Conservation (phyloP, 129 eudicot genomes). For the Centrapalus pauciflorus region DNA sequence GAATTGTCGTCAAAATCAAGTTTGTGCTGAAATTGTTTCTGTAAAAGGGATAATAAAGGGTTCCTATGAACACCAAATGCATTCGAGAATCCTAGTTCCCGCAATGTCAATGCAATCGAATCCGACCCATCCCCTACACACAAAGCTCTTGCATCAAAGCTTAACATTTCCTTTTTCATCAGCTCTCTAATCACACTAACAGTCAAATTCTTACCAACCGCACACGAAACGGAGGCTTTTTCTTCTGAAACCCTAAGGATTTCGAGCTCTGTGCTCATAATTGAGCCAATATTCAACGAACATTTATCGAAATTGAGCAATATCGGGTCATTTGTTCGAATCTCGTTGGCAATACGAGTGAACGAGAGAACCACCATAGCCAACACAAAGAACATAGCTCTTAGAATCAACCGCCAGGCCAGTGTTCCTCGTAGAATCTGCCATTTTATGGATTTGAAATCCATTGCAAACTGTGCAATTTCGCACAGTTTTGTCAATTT, state of each 20-base stretch:
- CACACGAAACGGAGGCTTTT: slow-evolving; percentile 16
- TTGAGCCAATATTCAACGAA: slow-evolving; percentile 34
- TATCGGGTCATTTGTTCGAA: slow-evolving; percentile 34
- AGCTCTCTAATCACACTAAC: slow-evolving; percentile 57
- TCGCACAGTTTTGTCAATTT: neutral
- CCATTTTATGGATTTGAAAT: slow-evolving; percentile 58
- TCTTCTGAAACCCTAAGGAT: slow-evolving; percentile 28
- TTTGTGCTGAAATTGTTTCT: slow-evolving; percentile 55
- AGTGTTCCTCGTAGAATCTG: slow-evolving; percentile 62
- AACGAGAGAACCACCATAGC: slow-evolving; percentile 48
- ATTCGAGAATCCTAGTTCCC: slow-evolving; percentile 44
- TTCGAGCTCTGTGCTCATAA: slow-evolving; percentile 10
- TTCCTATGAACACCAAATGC: slow-evolving; percentile 48
- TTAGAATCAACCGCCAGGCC: slow-evolving; percentile 53
- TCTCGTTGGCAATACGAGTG: slow-evolving; percentile 48
- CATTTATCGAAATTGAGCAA: slow-evolving; percentile 41
- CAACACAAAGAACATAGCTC: slow-evolving; percentile 43
- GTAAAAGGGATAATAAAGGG: slow-evolving; percentile 51
- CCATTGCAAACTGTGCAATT: slow-evolving; percentile 32
- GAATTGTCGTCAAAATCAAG: slow-evolving; percentile 48
- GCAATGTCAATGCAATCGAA: slow-evolving; percentile 42
- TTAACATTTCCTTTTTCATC: slow-evolving; percentile 54
- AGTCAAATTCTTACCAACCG: slow-evolving; percentile 45
- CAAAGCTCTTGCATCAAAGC: slow-evolving; percentile 41
- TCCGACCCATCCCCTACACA: slow-evolving; percentile 73